These are phyloP conservation scores for Phytophthora quininea DNA, from an alignment of 352 stramenopile genomes.

Conservation along the genomic window DNA sequence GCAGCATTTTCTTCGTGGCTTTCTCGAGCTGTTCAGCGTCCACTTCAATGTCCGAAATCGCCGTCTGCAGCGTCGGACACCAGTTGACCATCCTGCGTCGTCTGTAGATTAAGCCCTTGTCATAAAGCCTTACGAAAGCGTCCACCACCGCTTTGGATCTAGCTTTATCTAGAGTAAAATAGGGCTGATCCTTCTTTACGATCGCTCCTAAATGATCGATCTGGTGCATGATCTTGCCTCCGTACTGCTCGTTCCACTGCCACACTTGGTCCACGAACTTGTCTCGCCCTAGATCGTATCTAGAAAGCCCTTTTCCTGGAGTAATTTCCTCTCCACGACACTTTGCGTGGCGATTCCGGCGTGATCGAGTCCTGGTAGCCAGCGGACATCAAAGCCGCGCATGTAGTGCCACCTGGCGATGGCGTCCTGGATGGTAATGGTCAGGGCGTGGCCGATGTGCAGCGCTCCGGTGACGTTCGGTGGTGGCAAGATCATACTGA, in stretches of 20 bases:
- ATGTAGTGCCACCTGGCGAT: constrained; percentile 98
- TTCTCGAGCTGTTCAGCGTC: constrained; percentile 97
- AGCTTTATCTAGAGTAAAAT: constrained; percentile 98
- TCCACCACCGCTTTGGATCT: constrained; percentile 77
- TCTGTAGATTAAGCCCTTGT: constrained; percentile 97
- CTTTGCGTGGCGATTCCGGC: constrained; percentile 99
- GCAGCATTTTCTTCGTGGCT: constrained; percentile 70
- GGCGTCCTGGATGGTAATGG: constrained; percentile 97
- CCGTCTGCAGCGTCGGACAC: constrained; percentile 95
- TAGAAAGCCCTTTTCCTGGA: constrained; percentile 91
- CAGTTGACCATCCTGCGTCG: constrained; percentile 98
- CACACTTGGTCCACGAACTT: constrained; percentile 97
- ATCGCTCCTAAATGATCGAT: constrained; percentile 93
- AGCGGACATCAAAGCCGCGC: constrained; percentile 96
- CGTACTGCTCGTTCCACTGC: constrained; percentile 99
- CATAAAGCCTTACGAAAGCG: constrained; percentile 91
- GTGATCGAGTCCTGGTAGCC: constrained; percentile 98
- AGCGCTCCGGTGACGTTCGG: constrained; percentile 98
- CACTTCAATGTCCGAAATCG: constrained; percentile 97
- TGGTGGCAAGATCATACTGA: constrained; percentile 93
- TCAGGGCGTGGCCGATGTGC: constrained; percentile 98
- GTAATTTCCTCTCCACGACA: constrained; percentile 99
- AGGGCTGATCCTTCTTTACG: constrained; percentile 96
- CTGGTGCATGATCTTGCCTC: constrained; percentile 95
- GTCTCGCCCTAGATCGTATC: constrained; percentile 97